A percentile compares a stretch with the other conserved stretches of the same genome.
Evolutionary conservation across 371 early-diverging fungal species (phyloP).

Genomic region (Nematocida homosporus): DNA sequence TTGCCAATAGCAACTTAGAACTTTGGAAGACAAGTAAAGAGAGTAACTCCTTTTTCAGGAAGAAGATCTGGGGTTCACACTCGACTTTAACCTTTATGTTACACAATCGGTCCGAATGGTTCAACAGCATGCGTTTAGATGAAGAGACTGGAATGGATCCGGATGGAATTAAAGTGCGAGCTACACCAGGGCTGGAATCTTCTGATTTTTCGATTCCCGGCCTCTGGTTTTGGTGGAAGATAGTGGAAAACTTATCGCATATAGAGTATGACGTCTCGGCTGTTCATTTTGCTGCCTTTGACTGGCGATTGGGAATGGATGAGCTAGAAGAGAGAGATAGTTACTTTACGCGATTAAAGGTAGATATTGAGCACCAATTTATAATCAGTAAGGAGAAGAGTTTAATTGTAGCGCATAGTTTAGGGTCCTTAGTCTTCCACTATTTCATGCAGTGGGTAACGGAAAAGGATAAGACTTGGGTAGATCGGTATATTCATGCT

Average conservation of each 20-base stretch:
- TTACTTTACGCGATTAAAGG: constrained; percentile 76
- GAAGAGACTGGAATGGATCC: constrained; percentile 79
- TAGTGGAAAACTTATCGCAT: constrained; percentile 69
- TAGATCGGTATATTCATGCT: constrained; percentile 74
- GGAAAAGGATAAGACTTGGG: constrained; percentile 73
- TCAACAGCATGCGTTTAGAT: constrained; percentile 76
- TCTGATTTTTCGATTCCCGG: constrained; percentile 86
- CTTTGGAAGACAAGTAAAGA: constrained; percentile 74
- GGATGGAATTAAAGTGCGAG: constrained; percentile 73
- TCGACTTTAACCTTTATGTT: constrained; percentile 75
- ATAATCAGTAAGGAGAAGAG: constrained; percentile 65
- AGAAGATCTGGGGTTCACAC: constrained; percentile 81
- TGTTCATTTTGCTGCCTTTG: constrained; percentile 78
- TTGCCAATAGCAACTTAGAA: constrained; percentile 79
- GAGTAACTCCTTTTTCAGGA: constrained; percentile 75
- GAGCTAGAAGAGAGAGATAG: constrained; percentile 78
- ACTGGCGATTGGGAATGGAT: constrained; percentile 80
- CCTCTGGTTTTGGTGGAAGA: constrained; percentile 84
- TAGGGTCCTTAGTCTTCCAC: constrained; percentile 74
- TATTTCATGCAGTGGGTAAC: constrained; percentile 87
- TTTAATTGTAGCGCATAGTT: constrained; percentile 68
- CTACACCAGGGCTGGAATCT: constrained; percentile 81
- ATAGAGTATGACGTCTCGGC: constrained; percentile 74
- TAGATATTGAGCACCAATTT: constrained; percentile 72
- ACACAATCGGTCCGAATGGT: constrained; percentile 79